These are phyloP conservation scores for Pseudoscleropodium purum DNA, from an alignment of 225 moss, liverwort and hornwort species.

Conservation along the genomic window DNA sequence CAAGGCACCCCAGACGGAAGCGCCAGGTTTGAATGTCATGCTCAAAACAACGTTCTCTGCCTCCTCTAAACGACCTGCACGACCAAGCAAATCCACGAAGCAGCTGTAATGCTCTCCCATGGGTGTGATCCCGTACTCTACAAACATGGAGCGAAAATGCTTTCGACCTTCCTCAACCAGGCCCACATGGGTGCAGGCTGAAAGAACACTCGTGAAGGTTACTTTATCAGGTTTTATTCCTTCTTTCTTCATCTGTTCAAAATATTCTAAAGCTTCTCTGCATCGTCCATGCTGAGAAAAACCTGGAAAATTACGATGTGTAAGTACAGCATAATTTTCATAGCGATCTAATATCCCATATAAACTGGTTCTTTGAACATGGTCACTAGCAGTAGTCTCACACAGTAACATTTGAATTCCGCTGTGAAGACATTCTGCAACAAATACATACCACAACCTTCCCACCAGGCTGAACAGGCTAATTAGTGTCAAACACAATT, in stretches of 20 bases:
- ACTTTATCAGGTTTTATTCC: constrained; percentile 49
- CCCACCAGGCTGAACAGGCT: neutral
- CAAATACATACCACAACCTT: neutral
- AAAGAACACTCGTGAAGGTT: constrained; percentile 54
- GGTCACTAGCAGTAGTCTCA: neutral
- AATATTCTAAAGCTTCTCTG: constrained; percentile 49
- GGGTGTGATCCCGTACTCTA: constrained; percentile 22
- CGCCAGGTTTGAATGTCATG: constrained; percentile 48
- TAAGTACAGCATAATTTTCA: neutral
- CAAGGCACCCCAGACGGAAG: constrained; percentile 50
- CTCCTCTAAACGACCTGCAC: constrained; percentile 49
- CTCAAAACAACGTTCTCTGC: constrained; percentile 34
- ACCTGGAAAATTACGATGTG: constrained; percentile 17
- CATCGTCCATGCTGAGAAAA: constrained; percentile 51
- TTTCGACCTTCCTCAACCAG: constrained; percentile 47
- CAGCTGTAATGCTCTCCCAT: constrained; percentile 59
- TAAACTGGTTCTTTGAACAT: neutral
- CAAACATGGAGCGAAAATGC: constrained; percentile 44
- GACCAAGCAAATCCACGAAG: constrained; percentile 61
- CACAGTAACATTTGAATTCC: neutral
- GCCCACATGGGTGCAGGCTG: constrained; percentile 70
- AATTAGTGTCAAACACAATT: neutral
- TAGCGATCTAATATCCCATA: neutral
- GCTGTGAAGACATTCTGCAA: neutral
- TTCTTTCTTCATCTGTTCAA: constrained; percentile 44